phyloP scores from a whole-genome alignment of 495 filamentous ascomycete genomes.

The Xylaria venustula region DNA sequence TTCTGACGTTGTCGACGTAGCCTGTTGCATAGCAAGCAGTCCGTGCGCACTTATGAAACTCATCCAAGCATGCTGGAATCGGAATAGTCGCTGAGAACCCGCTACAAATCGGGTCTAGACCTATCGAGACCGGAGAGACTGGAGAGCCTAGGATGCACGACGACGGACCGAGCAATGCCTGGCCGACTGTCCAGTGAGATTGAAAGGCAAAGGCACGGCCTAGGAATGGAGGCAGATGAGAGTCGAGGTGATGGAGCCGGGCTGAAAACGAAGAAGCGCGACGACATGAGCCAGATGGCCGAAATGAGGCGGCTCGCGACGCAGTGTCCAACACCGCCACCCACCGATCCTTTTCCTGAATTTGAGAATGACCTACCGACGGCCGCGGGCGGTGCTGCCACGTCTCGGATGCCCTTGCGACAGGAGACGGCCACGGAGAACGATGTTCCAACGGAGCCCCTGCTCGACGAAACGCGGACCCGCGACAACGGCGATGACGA shows the following conservation, averaged over 20 bases:
- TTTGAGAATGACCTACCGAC: constrained; percentile 24
- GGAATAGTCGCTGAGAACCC: not conserved
- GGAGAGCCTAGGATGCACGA: constrained; percentile 2
- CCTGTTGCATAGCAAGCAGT: too few relatives aligned
- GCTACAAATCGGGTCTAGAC: not conserved
- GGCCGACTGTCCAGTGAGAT: constrained; percentile 10
- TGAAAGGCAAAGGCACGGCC: constrained; percentile 9
- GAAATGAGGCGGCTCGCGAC: not conserved
- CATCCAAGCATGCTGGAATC: not conserved
- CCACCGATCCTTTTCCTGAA: constrained; percentile 26
- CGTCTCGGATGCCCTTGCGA: not conserved
- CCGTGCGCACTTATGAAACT: too few relatives aligned
- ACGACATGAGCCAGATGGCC: not conserved
- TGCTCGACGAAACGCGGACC: too few relatives aligned
- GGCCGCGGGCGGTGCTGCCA: constrained; percentile 14
- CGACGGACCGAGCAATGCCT: constrained; percentile 13
- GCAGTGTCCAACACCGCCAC: constrained; percentile 13
- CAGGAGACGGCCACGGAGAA: not conserved
- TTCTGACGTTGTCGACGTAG: too few relatives aligned
- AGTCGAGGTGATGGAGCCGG: not conserved
- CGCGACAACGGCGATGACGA: too few relatives aligned
- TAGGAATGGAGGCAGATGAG: not conserved
- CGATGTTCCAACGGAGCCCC: too few relatives aligned
- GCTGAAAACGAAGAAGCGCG: not conserved
- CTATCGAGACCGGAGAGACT: too few relatives aligned